A percentile compares a stretch with the other conserved stretches of the same genome.
phyloP scores from a whole-genome alignment of 2,329 filamentous ascomycete species.

The Chaetomium olivaceum region DNA sequence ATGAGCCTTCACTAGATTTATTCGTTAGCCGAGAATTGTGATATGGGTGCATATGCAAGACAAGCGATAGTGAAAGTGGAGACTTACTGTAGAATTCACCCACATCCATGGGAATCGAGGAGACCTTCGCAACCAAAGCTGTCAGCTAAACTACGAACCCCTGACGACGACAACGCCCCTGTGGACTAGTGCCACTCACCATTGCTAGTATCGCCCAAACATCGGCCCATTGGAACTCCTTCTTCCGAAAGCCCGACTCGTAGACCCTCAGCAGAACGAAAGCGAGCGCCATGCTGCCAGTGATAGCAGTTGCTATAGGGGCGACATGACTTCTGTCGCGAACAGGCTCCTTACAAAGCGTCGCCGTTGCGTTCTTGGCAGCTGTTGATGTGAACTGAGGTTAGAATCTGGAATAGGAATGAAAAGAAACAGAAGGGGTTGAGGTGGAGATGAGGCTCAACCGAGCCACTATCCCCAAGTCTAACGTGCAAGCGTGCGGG shows the following conservation, averaged over 20 bases:
- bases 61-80: background rate
- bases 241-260: background rate
- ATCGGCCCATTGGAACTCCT: slow-evolving; percentile 8
- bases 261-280: slow-evolving; percentile 6
- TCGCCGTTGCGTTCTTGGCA: slow-evolving; percentile 7
- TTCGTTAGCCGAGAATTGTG: background rate
- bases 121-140: background rate
- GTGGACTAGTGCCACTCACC: background rate
- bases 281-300: slow-evolving; percentile 1
- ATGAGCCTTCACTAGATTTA: slow-evolving; percentile 3
- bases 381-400: background rate
- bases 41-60: background rate
- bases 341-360: slow-evolving; percentile 4
- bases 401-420: background rate
- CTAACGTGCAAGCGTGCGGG: too few relatives aligned
- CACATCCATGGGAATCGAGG: slow-evolving; percentile 4
- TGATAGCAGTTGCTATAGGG: background rate
- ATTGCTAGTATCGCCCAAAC: slow-evolving; percentile 1
- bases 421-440: too few relatives aligned
- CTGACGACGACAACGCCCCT: background rate
- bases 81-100: slow-evolving; percentile 9
- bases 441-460: too few relatives aligned
- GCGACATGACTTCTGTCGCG: slow-evolving; percentile 4
- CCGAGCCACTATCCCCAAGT: too few relatives aligned
- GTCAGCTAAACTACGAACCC: background rate